A percentile compares a stretch with the other conserved stretches of the same genome.
These are phyloP conservation scores for Ophiocordyceps australis DNA, from an alignment of 2,329 filamentous ascomycete genomes.

Conservation along the genomic window DNA sequence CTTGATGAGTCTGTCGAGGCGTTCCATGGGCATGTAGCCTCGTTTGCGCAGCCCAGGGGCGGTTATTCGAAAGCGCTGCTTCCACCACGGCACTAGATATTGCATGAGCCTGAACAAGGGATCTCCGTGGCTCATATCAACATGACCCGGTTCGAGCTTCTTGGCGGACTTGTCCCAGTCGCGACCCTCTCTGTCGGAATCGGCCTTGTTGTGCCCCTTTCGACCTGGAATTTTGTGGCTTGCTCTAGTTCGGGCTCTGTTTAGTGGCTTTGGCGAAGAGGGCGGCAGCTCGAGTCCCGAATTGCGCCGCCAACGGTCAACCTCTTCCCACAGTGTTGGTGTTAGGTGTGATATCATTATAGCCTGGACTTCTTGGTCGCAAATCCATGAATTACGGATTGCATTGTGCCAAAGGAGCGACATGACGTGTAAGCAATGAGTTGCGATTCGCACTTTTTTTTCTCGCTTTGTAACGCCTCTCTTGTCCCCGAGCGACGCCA, in stretches of 20 bases:
- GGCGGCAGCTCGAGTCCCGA: slow-evolving; percentile 39
- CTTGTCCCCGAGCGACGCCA: slow-evolving; percentile 45
- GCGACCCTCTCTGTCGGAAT: slow-evolving; percentile 13
- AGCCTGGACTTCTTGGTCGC: slow-evolving; percentile 57
- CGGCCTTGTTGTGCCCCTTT: slow-evolving; percentile 6
- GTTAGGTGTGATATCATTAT: slow-evolving; percentile 60
- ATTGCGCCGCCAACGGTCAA: slow-evolving; percentile 54
- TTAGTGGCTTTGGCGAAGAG: slow-evolving; percentile 6
- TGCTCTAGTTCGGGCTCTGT: slow-evolving; percentile 12
- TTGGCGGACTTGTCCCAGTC: slow-evolving; percentile 61
- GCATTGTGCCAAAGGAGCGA: slow-evolving; percentile 80
- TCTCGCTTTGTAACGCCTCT: slow-evolving; percentile 80
- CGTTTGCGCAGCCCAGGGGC: slow-evolving; percentile 71
- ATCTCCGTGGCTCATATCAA: slow-evolving; percentile 70
- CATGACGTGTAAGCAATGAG: slow-evolving; percentile 81
- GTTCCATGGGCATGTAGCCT: slow-evolving; percentile 68
- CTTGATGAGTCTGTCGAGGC: slow-evolving; percentile 55
- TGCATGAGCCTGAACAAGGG: slow-evolving; percentile 63
- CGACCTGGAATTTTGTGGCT: no score
- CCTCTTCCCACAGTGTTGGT: slow-evolving; percentile 47
- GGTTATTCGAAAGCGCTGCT: slow-evolving; percentile 59
- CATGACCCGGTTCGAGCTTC: slow-evolving; percentile 47
- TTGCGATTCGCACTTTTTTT: slow-evolving; percentile 55
- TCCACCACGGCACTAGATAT: slow-evolving; percentile 72
- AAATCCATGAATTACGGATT: slow-evolving; percentile 67